Conservation (phyloP, 164 flowering plant genomes). For the Buxus sempervirens region DNA sequence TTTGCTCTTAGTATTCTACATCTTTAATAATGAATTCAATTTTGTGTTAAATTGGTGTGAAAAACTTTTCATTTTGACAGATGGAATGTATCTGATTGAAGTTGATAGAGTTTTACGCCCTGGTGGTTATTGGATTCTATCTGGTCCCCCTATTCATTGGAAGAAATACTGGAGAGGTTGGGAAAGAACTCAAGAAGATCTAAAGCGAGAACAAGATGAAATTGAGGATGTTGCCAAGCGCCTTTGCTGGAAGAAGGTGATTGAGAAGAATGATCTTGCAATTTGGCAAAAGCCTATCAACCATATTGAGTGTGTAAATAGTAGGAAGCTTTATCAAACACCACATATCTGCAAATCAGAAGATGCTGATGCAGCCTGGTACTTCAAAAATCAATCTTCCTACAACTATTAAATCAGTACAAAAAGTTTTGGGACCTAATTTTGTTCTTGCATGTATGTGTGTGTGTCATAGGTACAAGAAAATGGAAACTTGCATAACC, state of each 20-base stretch:
- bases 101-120: slow-evolving; percentile 92
- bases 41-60: neutral
- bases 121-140: slow-evolving; percentile 98
- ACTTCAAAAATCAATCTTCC: slow-evolving; percentile 12
- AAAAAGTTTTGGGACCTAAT: neutral
- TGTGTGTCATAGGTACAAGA: slow-evolving; percentile 56
- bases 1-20: neutral
- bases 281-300: slow-evolving; percentile 92
- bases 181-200: slow-evolving; percentile 90
- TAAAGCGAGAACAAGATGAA: slow-evolving; percentile 83
- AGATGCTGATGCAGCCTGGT: slow-evolving; percentile 82
- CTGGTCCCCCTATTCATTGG: slow-evolving; percentile 94
- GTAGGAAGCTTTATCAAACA: slow-evolving; percentile 33
- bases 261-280: slow-evolving; percentile 73
- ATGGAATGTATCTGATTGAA: slow-evolving; percentile 80
- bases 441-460: slow-evolving; percentile 5
- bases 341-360: slow-evolving; percentile 84
- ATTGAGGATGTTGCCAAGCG: slow-evolving; percentile 73
- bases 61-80: slow-evolving; percentile 29
- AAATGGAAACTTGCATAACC: slow-evolving; percentile 90
- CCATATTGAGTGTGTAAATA: slow-evolving; percentile 66
- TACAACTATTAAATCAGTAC: neutral
- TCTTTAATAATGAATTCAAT: neutral
- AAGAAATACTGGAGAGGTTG: slow-evolving; percentile 92
- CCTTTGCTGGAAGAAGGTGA: slow-evolving; percentile 90